Evolutionary conservation across 78 protist species (phyloP), one percentile per base, ranked within the genome.

Genomic region (Emiliania huxleyi): DNA sequence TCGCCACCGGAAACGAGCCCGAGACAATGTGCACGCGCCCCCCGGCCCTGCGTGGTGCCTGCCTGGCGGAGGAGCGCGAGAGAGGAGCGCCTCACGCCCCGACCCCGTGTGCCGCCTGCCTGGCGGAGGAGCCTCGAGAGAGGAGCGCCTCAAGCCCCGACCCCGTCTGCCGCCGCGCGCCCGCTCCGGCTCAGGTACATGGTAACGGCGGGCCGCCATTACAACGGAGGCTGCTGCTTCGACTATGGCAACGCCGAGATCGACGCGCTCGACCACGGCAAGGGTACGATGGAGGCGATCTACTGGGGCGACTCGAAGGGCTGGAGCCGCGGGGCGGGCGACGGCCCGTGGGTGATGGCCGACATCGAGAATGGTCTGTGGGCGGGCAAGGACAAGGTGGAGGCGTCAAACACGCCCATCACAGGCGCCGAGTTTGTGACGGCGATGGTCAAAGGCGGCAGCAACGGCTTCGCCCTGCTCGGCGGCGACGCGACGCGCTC

Each of bases 241-340:
- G 84, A 75, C 44, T 75, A 75, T 19, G 84, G 84, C 38, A 75
- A 75, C 84, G 84, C 84, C n/a, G 84, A 75, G 84, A 75, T 42
- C 19, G 84, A 75, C 84, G 15, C 2, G 42, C 43, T 18, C 44
- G 84, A 75, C 84, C n/a, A 75, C 2, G 84, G 84, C 48, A 42
- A 4, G 84, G 84, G 84, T 1, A 75, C 84, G 38, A 75, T 75
- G 84, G 84, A 75, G 43, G 38, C 48, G 19, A 29, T 75, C 44
- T 75, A 75, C 84, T 75, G 2, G 8, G 84, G 84, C 19, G n/a
- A 15, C 18, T 29, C 84, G 37, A 38, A 18, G 19, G 84, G 84
- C 2, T 29, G 84, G 84, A 11, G 37, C 23, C 5, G n/a, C 38
- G 84, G 84, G 48, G 18, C 2, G 48, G 84, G 84, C n/a, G n/a